Evolutionary conservation across 2,329 filamentous ascomycete genomes (phyloP).

Genomic region (Paecilomyces sp.): DNA sequence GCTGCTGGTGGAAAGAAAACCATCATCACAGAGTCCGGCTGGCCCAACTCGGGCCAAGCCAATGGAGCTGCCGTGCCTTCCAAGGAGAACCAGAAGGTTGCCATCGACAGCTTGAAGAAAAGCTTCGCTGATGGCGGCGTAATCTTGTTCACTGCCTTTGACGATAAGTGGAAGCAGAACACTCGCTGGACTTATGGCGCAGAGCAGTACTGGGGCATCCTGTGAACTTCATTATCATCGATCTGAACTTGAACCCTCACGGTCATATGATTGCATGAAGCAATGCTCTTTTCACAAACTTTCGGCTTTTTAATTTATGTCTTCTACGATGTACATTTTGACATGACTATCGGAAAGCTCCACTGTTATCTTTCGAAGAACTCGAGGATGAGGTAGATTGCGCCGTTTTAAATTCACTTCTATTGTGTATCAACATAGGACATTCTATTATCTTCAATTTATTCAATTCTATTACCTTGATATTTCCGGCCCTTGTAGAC

Average conservation of each 20-base stretch:
- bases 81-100: conserved; percentile 56
- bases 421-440: neutral
- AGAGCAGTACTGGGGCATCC: conserved; percentile 67
- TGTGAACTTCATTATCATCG: neutral
- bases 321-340: neutral
- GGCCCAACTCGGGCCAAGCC: conserved; percentile 62
- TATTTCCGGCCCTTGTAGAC: neutral
- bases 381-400: neutral
- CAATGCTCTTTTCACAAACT: neutral
- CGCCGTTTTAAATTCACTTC: neutral
- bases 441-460: neutral
- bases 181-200: conserved; percentile 56
- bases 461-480: neutral
- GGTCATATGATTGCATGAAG: neutral
- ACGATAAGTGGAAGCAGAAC: conserved; percentile 71
- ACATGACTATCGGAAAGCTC: neutral
- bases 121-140: conserved; percentile 48
- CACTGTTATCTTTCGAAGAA: neutral
- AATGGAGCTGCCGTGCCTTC: conserved; percentile 67
- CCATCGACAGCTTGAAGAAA: conserved; percentile 57
- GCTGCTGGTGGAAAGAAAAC: conserved; percentile 52
- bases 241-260: conserved; percentile 27
- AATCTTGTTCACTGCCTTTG: conserved; percentile 71
- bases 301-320: neutral
- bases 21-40: conserved; percentile 76